phyloP scores from a whole-genome alignment of 2,329 filamentous ascomycete species.

The Mycocentrospora acerina region DNA sequence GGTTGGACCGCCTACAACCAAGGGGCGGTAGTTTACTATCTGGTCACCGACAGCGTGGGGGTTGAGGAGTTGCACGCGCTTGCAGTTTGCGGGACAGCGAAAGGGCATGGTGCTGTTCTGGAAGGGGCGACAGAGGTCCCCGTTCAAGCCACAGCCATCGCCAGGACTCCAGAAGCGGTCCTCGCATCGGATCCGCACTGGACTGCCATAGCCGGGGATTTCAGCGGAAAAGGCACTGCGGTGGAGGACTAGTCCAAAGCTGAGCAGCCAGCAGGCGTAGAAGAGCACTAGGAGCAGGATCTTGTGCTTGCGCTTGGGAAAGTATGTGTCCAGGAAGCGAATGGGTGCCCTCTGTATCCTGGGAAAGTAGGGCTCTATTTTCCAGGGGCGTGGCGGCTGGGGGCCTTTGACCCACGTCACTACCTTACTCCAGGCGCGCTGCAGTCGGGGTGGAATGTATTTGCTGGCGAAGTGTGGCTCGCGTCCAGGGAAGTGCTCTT shows the following conservation, averaged over 20 bases:
- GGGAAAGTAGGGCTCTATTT: constrained; percentile 60
- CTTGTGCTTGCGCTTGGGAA: constrained; percentile 62
- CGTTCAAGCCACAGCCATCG: constrained; percentile 74
- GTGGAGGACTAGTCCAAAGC: constrained; percentile 69
- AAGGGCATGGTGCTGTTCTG: constrained; percentile 70
- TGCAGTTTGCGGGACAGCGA: constrained; percentile 72
- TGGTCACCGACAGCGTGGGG: constrained; percentile 72
- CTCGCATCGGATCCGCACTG: constrained; percentile 66
- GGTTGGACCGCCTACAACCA: constrained; percentile 58
- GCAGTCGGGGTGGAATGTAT: constrained; percentile 57
- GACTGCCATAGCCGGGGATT: constrained; percentile 67
- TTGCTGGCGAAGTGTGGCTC: constrained; percentile 25
- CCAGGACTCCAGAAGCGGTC: constrained; percentile 67
- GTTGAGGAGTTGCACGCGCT: constrained; percentile 65
- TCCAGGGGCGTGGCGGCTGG: constrained; percentile 51
- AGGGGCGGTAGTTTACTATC: constrained; percentile 58
- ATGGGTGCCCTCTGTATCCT: constrained; percentile 67
- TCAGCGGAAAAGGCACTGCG: constrained; percentile 61
- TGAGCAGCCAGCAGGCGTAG: constrained; percentile 67
- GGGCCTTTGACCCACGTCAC: constrained; percentile 53
- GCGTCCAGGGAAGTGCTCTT: constrained; percentile 22
- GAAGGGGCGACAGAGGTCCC: constrained; percentile 74
- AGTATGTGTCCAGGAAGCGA: constrained; percentile 60
- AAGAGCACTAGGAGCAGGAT: constrained; percentile 61
- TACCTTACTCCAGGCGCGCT: constrained; percentile 40